Conservation (phyloP, 2,329 filamentous ascomycete genomes). For the Cordyceps cateniannulata region DNA sequence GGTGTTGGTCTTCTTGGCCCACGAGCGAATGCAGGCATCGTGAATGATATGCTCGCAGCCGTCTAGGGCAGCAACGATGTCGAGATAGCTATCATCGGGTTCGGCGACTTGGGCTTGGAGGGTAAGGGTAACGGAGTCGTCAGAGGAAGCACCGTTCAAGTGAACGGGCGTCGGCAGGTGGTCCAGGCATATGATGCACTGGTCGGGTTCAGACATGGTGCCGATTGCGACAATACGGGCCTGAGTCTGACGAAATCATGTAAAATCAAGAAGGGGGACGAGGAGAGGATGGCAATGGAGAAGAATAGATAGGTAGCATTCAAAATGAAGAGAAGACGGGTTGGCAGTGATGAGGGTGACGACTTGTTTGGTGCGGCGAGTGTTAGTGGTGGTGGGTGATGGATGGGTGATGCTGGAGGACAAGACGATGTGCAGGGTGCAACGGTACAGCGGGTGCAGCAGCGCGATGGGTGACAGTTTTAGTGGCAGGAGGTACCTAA, state of each 20-base stretch:
- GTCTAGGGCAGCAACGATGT: constrained; percentile 52
- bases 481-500: too few species aligned
- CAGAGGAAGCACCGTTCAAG: constrained; percentile 18
- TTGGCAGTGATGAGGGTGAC: constrained; percentile 8
- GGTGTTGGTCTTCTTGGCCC: constrained; percentile 95
- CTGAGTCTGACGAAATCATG: constrained; percentile 39
- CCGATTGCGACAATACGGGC: constrained; percentile 32
- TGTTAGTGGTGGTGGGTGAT: constrained; percentile 6
- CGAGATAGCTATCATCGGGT: constrained; percentile 29
- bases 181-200: constrained; percentile 66
- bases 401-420: background rate
- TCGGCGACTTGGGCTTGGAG: constrained; percentile 13
- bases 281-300: constrained; percentile 9
- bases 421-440: too few species aligned
- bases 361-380: constrained; percentile 7
- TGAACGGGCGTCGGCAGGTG: constrained; percentile 37
- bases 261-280: constrained; percentile 28
- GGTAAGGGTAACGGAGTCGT: constrained; percentile 19
- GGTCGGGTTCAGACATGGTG: constrained; percentile 50
- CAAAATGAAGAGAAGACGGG: constrained; percentile 7
- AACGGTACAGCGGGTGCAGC: too few species aligned
- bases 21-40: constrained; percentile 85
- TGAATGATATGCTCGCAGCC: constrained; percentile 90
- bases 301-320: constrained; percentile 9
- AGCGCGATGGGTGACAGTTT: too few species aligned